Percentiles rank a stretch among this genome's conserved stretches.
Evolutionary conservation across 108 stramenopile species (phyloP).

Genomic region (Skeletonema potamos): DNA sequence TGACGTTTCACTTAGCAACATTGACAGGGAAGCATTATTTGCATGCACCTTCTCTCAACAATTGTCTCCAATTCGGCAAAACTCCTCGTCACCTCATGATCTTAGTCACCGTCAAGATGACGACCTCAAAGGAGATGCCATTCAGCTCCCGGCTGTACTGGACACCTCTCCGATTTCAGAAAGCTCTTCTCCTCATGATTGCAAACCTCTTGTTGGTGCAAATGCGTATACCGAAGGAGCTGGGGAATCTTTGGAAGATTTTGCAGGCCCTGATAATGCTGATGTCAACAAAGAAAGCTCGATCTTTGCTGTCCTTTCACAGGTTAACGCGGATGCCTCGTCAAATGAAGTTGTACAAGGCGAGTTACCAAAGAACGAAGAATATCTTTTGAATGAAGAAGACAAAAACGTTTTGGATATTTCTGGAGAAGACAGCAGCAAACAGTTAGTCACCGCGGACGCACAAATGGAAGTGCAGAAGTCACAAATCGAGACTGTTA

Average conservation of each 20-base stretch:
- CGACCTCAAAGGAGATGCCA: background rate
- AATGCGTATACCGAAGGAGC: background rate
- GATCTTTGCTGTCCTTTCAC: background rate
- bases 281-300: background rate
- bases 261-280: background rate
- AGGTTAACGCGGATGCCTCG: background rate
- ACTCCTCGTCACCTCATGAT: background rate
- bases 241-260: background rate
- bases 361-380: background rate
- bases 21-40: conserved; percentile 1
- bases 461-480: background rate
- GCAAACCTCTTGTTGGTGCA: conserved; percentile 1
- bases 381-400: background rate
- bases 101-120: background rate
- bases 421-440: background rate
- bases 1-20: background rate
- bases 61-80: background rate
- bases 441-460: background rate
- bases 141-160: background rate
- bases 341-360: background rate
- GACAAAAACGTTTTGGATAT: background rate
- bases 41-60: background rate
- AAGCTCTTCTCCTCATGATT: conserved; percentile 19
- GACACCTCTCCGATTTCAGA: conserved; percentile 2
- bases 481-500: background rate